Conservation (phyloP, 805 yeast genomes). For the Candida nanaspora region DNA sequence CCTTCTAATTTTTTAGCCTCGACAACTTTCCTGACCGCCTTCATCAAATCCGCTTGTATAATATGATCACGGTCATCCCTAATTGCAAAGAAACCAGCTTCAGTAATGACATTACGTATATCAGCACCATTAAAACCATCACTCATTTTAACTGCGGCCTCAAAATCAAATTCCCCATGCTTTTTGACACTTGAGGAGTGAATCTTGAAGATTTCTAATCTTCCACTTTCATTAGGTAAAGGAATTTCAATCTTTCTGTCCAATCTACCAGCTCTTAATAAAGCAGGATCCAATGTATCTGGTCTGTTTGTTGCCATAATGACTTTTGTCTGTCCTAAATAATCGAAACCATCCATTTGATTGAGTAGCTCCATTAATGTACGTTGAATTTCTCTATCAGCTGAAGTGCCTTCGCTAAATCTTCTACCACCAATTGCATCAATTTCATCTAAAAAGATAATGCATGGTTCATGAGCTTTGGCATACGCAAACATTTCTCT, state of each 20-base stretch:
- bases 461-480: slow-evolving; percentile 95
- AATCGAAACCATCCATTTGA: slow-evolving; percentile 98
- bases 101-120: slow-evolving; percentile 94
- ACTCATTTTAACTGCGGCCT: slow-evolving; percentile 96
- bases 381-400: slow-evolving; percentile 97
- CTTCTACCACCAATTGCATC: slow-evolving; percentile 99
- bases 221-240: slow-evolving; percentile 92
- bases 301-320: slow-evolving; percentile 99
- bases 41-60: slow-evolving; percentile 88
- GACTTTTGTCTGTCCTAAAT: slow-evolving; percentile 92
- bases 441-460: slow-evolving; percentile 96
- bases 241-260: slow-evolving; percentile 96
- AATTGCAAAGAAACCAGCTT: slow-evolving; percentile 97
- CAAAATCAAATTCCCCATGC: slow-evolving; percentile 94
- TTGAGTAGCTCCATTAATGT: slow-evolving; percentile 94
- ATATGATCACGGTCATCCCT: slow-evolving; percentile 96
- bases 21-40: slow-evolving; percentile 96
- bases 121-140: slow-evolving; percentile 99
- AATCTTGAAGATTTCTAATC: slow-evolving; percentile 89
- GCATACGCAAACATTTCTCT: slow-evolving; percentile 99
- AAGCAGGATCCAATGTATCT: slow-evolving; percentile 95
- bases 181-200: slow-evolving; percentile 81
- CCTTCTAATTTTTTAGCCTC: slow-evolving; percentile 97
- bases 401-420: slow-evolving; percentile 96
- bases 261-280: slow-evolving; percentile 93